These are phyloP conservation scores for Helicostylum pulchrum DNA, from an alignment of 192 early-diverging fungal genomes.

Conservation along the genomic window DNA sequence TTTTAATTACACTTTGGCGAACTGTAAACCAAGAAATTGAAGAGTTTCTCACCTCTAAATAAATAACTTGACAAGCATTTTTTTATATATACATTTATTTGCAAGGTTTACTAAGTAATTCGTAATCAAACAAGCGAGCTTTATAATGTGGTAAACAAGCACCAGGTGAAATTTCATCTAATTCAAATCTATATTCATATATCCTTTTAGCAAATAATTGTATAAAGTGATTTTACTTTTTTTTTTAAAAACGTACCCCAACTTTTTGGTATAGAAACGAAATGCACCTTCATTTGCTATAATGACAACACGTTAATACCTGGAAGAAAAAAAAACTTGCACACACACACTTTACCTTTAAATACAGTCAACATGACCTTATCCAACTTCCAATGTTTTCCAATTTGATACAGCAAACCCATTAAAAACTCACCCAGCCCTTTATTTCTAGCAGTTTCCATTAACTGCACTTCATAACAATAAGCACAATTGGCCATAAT, in stretches of 20 bases:
- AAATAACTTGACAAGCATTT: too few relatives aligned
- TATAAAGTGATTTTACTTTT: too few relatives aligned
- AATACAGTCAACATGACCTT: conserved; percentile 71
- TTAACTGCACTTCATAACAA: conserved; percentile 68
- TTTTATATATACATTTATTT: not conserved
- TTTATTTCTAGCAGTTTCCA: conserved; percentile 34
- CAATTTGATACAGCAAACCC: conserved; percentile 49
- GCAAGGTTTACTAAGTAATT: conserved; percentile 56
- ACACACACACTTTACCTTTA: conserved; percentile 43
- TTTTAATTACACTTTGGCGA: conserved; percentile 25
- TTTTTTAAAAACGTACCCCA: conserved; percentile 46
- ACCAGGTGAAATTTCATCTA: conserved; percentile 65
- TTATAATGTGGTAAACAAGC: conserved; percentile 45
- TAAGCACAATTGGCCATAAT: conserved; percentile 53
- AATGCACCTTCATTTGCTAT: conserved; percentile 58
- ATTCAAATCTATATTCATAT: conserved; percentile 41
- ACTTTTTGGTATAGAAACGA: conserved; percentile 53
- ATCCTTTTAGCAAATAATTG: not conserved
- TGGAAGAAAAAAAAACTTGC: too few relatives aligned
- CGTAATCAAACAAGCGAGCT: conserved; percentile 60
- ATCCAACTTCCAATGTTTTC: conserved; percentile 47
- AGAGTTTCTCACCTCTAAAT: conserved; percentile 2
- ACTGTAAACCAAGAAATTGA: conserved; percentile 9
- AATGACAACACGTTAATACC: not conserved
- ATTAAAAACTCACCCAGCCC: conserved; percentile 62